These are phyloP conservation scores for Penicillium polonicum DNA, from an alignment of 2,329 filamentous ascomycete genomes.

Conservation along the genomic window DNA sequence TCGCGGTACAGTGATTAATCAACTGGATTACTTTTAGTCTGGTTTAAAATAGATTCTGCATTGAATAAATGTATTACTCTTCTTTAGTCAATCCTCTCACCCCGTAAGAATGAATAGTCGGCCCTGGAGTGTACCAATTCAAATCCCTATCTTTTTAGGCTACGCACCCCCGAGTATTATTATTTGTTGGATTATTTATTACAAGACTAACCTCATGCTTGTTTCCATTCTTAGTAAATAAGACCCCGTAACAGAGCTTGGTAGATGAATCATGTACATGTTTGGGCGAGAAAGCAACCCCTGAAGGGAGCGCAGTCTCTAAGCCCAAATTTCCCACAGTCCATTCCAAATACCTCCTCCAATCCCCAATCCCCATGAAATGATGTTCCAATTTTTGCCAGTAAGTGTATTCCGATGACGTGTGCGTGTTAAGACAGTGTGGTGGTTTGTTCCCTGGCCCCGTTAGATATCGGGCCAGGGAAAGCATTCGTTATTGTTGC, in stretches of 20 bases:
- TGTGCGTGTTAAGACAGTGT: background rate
- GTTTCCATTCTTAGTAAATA: background rate
- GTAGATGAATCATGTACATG: background rate
- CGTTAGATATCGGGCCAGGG: slow-evolving; percentile 10
- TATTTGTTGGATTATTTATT: background rate
- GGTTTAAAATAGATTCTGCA: background rate
- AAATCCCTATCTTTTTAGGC: background rate
- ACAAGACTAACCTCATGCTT: background rate
- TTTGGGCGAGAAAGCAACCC: background rate
- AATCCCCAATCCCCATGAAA: background rate
- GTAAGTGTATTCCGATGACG: slow-evolving; percentile 1
- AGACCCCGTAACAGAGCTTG: background rate
- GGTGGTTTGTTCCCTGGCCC: slow-evolving; percentile 13
- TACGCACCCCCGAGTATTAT: background rate
- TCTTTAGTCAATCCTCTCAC: background rate
- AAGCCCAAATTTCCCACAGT: background rate
- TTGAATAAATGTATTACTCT: background rate
- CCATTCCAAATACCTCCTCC: background rate
- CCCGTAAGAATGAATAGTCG: background rate
- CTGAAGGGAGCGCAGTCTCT: background rate
- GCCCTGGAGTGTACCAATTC: too few relatives aligned
- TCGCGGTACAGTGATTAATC: background rate
- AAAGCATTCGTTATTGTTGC: slow-evolving; percentile 20
- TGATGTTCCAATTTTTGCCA: background rate
- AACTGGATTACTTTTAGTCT: background rate